These are phyloP conservation scores for Datura wrightii DNA, from an alignment of 257 asterid species.

Conservation along the genomic window DNA sequence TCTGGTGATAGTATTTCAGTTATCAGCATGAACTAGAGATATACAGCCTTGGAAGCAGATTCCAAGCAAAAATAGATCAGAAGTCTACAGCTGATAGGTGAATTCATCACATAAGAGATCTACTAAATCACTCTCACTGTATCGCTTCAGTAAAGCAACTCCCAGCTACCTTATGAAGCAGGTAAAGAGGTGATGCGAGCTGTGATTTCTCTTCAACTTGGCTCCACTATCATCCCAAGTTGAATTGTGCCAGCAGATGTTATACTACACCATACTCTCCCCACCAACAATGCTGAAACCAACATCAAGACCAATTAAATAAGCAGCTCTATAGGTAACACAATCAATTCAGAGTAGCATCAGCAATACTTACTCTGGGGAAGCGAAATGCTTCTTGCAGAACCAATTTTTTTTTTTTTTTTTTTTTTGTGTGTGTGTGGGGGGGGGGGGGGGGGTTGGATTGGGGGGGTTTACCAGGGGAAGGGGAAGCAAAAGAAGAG, in stretches of 20 bases:
- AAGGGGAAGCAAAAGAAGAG: not conserved
- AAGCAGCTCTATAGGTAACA: too few species aligned
- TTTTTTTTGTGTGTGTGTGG: too few species aligned
- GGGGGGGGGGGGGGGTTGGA: too few species aligned
- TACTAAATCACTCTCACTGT: not conserved
- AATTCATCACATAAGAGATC: not conserved
- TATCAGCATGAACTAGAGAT: not conserved
- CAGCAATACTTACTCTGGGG: too few species aligned
- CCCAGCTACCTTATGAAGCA: not conserved
- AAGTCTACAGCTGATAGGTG: not conserved
- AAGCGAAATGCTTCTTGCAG: too few species aligned
- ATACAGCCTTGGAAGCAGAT: not conserved
- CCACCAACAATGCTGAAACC: not conserved
- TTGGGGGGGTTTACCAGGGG: not conserved
- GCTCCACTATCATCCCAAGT: not conserved
- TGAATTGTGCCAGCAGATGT: not conserved
- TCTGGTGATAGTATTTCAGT: not conserved
- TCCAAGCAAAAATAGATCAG: not conserved
- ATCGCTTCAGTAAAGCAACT: not conserved
- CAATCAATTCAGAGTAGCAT: too few species aligned
- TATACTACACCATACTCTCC: not conserved
- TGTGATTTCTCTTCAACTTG: not conserved
- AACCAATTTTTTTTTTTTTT: too few species aligned
- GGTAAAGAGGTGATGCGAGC: not conserved
- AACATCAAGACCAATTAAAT: too few species aligned